These are phyloP conservation scores for Fragaria iinumae DNA, from an alignment of 306 rosid species.

Conservation along the genomic window DNA sequence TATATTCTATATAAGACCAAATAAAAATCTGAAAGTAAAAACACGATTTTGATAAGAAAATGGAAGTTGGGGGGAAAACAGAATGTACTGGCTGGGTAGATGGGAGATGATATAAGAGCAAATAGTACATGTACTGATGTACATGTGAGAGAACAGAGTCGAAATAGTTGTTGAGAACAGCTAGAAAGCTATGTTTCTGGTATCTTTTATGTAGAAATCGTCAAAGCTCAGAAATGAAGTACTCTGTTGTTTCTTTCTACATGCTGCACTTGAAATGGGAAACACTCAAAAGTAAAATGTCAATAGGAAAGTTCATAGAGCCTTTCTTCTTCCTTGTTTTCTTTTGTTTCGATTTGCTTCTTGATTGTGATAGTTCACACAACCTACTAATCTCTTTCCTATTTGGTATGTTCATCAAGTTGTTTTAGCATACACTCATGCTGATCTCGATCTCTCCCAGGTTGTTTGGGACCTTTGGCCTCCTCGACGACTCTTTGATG, in stretches of 20 bases:
- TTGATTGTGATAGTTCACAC: background rate
- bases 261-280: conserved; percentile 33
- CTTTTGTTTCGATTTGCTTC: background rate
- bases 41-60: background rate
- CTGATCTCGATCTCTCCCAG: background rate
- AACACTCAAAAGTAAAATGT: conserved; percentile 28
- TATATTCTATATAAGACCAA: background rate
- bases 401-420: background rate
- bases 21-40: background rate
- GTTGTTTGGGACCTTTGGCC: background rate
- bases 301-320: conserved; percentile 37
- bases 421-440: background rate
- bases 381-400: background rate
- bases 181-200: conserved; percentile 23
- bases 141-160: conserved; percentile 43
- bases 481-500: too few relatives aligned
- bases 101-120: conserved; percentile 12
- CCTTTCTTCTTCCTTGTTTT: conserved; percentile 10
- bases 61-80: conserved; percentile 6
- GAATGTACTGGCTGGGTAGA: conserved; percentile 11
- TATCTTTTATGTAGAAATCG: conserved; percentile 34
- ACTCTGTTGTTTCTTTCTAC: conserved; percentile 28
- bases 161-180: conserved; percentile 53
- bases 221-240: conserved; percentile 22
- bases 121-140: conserved; percentile 41